Conservation (phyloP, 2,329 filamentous ascomycete genomes). For the Aspergillus pseudoglaucus region DNA sequence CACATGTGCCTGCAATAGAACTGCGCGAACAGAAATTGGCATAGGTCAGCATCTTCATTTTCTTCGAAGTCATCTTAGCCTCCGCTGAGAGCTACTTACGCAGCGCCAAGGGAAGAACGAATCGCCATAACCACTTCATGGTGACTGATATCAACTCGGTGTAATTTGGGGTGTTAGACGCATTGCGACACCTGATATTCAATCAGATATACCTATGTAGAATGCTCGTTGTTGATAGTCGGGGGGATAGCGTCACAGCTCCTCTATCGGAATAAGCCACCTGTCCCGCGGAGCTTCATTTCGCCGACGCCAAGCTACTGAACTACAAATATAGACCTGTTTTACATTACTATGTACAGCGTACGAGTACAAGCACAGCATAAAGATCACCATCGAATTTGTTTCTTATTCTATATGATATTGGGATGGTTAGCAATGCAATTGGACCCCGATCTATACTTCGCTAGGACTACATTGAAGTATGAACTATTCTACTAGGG, state of each 20-base stretch:
- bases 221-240: not conserved
- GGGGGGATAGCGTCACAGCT: constrained; percentile 1
- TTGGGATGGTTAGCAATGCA: too few relatives aligned
- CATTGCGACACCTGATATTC: constrained; percentile 24
- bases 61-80: constrained; percentile 2
- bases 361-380: not conserved
- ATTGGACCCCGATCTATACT: too few relatives aligned
- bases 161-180: constrained; percentile 19
- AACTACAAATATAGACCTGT: not conserved
- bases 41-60: constrained; percentile 14
- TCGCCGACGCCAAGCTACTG: constrained; percentile 16
- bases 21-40: constrained; percentile 9
- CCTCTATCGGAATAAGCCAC: constrained; percentile 25
- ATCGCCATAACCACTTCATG: constrained; percentile 30
- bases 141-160: constrained; percentile 19
- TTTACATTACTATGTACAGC: too few relatives aligned
- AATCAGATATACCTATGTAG: constrained; percentile 5
- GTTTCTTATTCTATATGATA: too few relatives aligned
- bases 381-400: too few relatives aligned
- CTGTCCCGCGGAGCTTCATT: constrained; percentile 34
- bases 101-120: constrained; percentile 27
- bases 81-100: constrained; percentile 19
- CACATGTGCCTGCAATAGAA: constrained; percentile 26
- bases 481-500: too few relatives aligned
- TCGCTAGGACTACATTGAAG: not conserved